Conservation (phyloP, 768 basidiomycete species). For the Coprinellus micaceus region DNA sequence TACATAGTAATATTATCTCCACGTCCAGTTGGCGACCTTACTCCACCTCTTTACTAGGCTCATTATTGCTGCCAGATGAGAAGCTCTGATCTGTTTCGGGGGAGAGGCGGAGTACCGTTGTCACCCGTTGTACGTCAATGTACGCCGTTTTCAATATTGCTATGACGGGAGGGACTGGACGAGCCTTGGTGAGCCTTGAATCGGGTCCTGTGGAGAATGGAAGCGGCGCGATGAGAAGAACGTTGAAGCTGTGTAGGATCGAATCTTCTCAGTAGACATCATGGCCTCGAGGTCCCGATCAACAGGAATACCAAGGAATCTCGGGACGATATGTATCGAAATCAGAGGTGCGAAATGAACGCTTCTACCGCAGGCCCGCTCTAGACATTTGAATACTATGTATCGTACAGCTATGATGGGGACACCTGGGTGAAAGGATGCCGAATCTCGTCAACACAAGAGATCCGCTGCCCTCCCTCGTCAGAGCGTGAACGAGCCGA, state of each 20-base stretch:
- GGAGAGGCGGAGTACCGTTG: background rate
- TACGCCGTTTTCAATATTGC: background rate
- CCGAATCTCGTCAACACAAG: no score
- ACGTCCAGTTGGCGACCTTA: background rate
- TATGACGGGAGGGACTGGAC: no score
- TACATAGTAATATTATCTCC: slow-evolving; percentile 8
- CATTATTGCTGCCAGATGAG: background rate
- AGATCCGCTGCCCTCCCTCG: background rate
- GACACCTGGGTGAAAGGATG: background rate
- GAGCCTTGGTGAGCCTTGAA: background rate
- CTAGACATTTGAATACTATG: background rate
- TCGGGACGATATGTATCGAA: background rate
- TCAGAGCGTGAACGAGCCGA: background rate
- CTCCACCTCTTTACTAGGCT: background rate
- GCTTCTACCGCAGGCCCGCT: background rate
- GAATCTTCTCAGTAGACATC: background rate
- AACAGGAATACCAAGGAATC: background rate
- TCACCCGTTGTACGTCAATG: background rate
- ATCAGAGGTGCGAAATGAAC: background rate
- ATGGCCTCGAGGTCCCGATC: background rate
- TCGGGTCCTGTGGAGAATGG: background rate
- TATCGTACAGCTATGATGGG: background rate
- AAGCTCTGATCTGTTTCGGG: background rate
- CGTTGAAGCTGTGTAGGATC: background rate
- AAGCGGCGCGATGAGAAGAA: background rate